Conservation (phyloP, 768 basidiomycete species). For the Candolleomyces efflorescens region DNA sequence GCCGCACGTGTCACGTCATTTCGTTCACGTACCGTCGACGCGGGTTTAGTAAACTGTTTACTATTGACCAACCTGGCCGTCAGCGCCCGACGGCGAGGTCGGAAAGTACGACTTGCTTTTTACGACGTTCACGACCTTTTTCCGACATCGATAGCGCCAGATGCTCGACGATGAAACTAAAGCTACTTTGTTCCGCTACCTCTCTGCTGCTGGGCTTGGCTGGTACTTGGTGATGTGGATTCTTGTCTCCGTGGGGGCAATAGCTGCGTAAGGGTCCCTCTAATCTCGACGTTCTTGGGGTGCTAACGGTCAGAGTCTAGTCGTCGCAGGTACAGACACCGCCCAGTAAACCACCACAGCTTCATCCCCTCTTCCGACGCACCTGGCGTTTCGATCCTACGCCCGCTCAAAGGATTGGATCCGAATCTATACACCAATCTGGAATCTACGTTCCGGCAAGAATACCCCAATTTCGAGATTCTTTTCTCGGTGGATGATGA, state of each 20-base stretch:
- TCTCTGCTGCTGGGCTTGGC: slow-evolving; percentile 39
- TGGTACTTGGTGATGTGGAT: slow-evolving; percentile 68
- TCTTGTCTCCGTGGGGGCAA: slow-evolving; percentile 63
- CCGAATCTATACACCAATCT: slow-evolving; percentile 95
- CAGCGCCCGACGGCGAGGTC: background rate
- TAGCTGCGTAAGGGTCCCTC: slow-evolving; percentile 55
- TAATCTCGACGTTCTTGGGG: background rate
- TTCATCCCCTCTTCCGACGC: slow-evolving; percentile 41
- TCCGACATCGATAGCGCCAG: slow-evolving; percentile 1
- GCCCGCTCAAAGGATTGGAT: slow-evolving; percentile 94
- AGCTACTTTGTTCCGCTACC: slow-evolving; percentile 1
- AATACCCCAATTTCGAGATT: slow-evolving; percentile 90
- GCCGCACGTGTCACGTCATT: background rate
- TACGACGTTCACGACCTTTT: background rate
- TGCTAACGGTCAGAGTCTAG: slow-evolving; percentile 31
- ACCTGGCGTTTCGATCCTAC: slow-evolving; percentile 90
- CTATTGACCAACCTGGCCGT: too few relatives aligned
- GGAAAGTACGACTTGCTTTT: background rate
- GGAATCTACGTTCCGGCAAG: slow-evolving; percentile 87
- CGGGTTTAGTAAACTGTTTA: too few relatives aligned
- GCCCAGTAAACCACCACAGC: slow-evolving; percentile 58
- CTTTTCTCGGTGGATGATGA: slow-evolving; percentile 89
- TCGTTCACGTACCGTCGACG: background rate
- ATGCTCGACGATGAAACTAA: slow-evolving; percentile 21
- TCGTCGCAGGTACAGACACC: slow-evolving; percentile 67